These are phyloP conservation scores for Graphiopsis chlorocephala DNA, from an alignment of 2,329 filamentous ascomycete genomes.

Conservation along the genomic window DNA sequence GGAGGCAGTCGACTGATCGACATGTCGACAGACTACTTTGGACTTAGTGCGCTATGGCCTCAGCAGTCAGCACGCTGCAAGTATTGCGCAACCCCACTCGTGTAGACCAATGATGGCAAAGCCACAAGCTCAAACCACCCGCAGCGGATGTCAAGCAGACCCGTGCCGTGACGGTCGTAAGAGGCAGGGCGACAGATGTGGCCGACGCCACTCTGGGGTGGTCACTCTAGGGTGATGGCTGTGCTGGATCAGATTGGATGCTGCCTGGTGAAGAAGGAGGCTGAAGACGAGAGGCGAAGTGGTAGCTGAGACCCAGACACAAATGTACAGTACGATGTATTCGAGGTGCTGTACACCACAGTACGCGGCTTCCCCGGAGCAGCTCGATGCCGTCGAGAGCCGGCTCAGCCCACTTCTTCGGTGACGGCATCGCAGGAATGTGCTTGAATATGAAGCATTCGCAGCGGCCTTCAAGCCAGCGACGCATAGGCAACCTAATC, in stretches of 20 bases:
- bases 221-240: background rate
- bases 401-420: conserved; percentile 7
- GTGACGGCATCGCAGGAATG: conserved; percentile 7
- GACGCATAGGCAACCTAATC: background rate
- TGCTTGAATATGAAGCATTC: background rate
- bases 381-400: conserved; percentile 2
- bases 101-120: conserved; percentile 4
- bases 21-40: background rate
- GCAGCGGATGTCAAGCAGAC: conserved; percentile 9
- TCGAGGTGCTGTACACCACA: background rate
- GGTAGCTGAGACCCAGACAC: conserved; percentile 1
- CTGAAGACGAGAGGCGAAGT: conserved; percentile 1
- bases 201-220: background rate
- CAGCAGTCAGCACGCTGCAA: conserved; percentile 12
- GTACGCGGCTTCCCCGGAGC: conserved; percentile 2
- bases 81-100: conserved; percentile 11
- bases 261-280: background rate
- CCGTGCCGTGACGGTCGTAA: background rate
- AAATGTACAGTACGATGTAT: background rate
- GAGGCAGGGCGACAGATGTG: conserved; percentile 6
- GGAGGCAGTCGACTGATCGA: conserved; percentile 8
- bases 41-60: background rate
- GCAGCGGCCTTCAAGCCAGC: background rate
- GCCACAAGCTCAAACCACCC: background rate
- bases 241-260: background rate